Base-by-base conservation (phyloP, 768 basidiomycete species). In the Trametes punicea region DNA sequence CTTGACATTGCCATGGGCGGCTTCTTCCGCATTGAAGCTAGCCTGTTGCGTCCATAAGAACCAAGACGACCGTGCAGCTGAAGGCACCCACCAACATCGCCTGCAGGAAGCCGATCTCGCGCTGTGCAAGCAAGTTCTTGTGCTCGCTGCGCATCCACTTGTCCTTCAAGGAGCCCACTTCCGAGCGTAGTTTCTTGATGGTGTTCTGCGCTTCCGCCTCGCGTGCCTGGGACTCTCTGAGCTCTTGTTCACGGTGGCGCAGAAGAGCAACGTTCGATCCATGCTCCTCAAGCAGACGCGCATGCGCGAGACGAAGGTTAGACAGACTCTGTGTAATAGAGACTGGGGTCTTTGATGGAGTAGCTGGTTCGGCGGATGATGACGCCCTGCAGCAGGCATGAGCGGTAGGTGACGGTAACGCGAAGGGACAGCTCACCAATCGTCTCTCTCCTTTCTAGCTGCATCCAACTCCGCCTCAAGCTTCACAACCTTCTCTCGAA, bases 401-500 rank as follows among this genome's bases (percentile, higher is more conserved):
- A 39, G 47, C 13, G 23, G 18, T 20, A 18, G 34, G 2, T 4
- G 46, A 30, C 46, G 34, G 20, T 33, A 27, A 27, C 6, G 50
- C 26, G 18, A 55, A 48, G 0, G 10, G 52, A 29, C 1, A 15
- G 65, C 74, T n/a, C 52, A 82, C 85, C 85, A 84, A 40, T 79
- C 78, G 63, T 83, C 78, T 34, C 81, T 72, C 62, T 85, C 86
- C 49, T 68, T 70, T 36, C 81, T 69, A 5, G 75, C 81, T 0
- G 80, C 86, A 9, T 84, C 85, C 0, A 88, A 70, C 62, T 88
- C 85, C 0, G 79, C 87, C 62, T 89, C 85, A 29, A 89, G 69
- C 38, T 70, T 70, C 1, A 78, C 80, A 0, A 82, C 77, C 61
- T 75, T 74, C 63, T 80, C 81, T 25, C 84, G 71, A 49, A 88